Percentiles rank a stretch among this genome's conserved stretches.
Evolutionary conservation across 768 basidiomycete species (phyloP).

Genomic region (Gymnopilus dilepis): DNA sequence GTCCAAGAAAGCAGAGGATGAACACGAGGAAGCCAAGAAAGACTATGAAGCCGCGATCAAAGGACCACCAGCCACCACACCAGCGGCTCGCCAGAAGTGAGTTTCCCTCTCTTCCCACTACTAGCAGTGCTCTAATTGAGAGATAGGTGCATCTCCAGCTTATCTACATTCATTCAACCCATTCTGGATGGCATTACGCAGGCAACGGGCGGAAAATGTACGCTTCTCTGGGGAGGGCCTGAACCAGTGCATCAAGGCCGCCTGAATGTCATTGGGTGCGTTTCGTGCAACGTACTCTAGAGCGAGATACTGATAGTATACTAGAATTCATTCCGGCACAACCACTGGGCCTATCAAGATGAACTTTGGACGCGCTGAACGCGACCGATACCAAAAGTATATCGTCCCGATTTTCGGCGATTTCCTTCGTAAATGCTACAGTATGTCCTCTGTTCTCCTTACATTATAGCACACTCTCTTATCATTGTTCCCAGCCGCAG

Average conservation of each 20-base stretch:
- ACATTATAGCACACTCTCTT: too few species aligned
- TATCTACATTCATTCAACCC: slow-evolving; percentile 12
- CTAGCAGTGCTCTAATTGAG: neutral
- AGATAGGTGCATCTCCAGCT: slow-evolving; percentile 11
- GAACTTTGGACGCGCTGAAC: slow-evolving; percentile 21
- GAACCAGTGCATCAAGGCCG: slow-evolving; percentile 17
- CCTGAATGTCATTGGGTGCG: slow-evolving; percentile 15
- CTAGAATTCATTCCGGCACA: slow-evolving; percentile 20
- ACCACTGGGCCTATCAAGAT: slow-evolving; percentile 17
- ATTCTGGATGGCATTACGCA: slow-evolving; percentile 15
- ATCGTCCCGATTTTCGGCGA: slow-evolving; percentile 13
- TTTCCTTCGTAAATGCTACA: slow-evolving; percentile 18
- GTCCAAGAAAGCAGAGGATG: neutral
- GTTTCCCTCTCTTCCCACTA: neutral
- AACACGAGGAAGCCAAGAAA: neutral
- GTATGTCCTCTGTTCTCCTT: neutral
- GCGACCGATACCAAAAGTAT: slow-evolving; percentile 7
- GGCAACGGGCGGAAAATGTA: slow-evolving; percentile 13
- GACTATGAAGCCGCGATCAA: neutral
- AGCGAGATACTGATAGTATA: neutral
- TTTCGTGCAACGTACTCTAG: neutral
- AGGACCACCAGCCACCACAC: neutral
- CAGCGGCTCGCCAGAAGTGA: slow-evolving; percentile 14
- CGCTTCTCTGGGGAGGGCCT: slow-evolving; percentile 17
- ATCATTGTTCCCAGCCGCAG: neutral